Evolutionary conservation across 2,329 filamentous ascomycete genomes (phyloP).

Genomic region (Xylaria polymorpha): DNA sequence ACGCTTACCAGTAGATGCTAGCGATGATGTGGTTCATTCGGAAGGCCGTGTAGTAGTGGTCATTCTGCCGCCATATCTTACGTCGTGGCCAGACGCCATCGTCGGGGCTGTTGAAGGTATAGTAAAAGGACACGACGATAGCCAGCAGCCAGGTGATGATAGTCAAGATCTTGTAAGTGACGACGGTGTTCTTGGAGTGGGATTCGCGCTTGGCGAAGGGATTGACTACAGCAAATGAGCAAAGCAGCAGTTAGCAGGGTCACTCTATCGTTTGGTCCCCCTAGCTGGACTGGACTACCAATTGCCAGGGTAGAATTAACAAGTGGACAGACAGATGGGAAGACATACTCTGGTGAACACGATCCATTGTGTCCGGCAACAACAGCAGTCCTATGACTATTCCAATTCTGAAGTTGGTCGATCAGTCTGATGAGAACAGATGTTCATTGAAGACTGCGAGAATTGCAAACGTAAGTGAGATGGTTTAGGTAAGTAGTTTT

Average conservation of each 20-base stretch:
- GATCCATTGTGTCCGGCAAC: slow-evolving; percentile 45
- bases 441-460: neutral
- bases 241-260: slow-evolving; percentile 23
- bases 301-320: too few relatives aligned
- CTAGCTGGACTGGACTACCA: neutral
- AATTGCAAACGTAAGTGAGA: neutral
- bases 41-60: slow-evolving; percentile 75
- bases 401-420: neutral
- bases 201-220: slow-evolving; percentile 79
- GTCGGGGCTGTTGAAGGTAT: slow-evolving; percentile 72
- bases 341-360: slow-evolving; percentile 47
- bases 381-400: slow-evolving; percentile 2
- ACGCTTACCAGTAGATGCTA: slow-evolving; percentile 78
- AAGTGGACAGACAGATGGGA: slow-evolving; percentile 17
- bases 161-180: slow-evolving; percentile 80
- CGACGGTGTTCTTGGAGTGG: slow-evolving; percentile 70
- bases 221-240: slow-evolving; percentile 65
- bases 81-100: slow-evolving; percentile 69
- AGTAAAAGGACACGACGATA: slow-evolving; percentile 78
- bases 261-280: neutral
- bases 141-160: slow-evolving; percentile 80
- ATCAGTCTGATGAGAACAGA: neutral
- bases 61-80: slow-evolving; percentile 81
- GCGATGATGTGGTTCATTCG: slow-evolving; percentile 73
- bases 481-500: neutral